Base-by-base conservation (phyloP, 2,329 filamentous ascomycete species). In the Pseudogymnoascus destructans region DNA sequence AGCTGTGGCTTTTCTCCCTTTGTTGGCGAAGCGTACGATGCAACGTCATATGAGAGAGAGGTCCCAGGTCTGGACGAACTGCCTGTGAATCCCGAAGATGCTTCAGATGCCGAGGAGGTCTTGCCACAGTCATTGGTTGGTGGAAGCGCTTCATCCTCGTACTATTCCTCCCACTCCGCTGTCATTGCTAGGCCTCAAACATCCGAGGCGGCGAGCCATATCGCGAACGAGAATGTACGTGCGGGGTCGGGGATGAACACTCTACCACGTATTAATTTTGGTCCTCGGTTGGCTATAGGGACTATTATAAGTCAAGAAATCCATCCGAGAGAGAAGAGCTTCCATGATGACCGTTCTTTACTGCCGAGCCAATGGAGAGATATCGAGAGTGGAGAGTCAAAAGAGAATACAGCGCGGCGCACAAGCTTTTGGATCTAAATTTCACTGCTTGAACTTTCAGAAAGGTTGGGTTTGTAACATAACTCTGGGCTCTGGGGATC, bases 331-430 rank as follows among this genome's bases (percentile, higher is more conserved):
- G 60, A 65, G 13, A 35, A 35, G 15, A 66, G 61, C 49, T 66
- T 63, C 17, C 61, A 65, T 57, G 66, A 66, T 60, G 65, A 68
- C 52, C 61, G 64, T 49, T 60, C 63, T 5, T 46, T 65, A 27
- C 56, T 68, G 25, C 66, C 65, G 5, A 66, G 65, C 59, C 65
- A 67, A 32, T 55, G 61, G 15, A 62, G 54, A 23, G 40, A 42
- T 33, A 19, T 59, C 10, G 46, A 52, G 13, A 21, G 60, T 13
- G 49, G 25, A 8, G 59, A 38, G 15, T 40, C 19, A 9, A 33
- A 38, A 15, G 38, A 57, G 25, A 46, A 21, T 27, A 57, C 54
- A 21, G 17, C 58, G 9, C 62, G 66, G 54, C 61, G 63, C 46
- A 61, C 62, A 10, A 67, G 63, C 60, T 57, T 65, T 15, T 64